Percentiles rank a stretch among this genome's conserved stretches.
Evolutionary conservation across 78 protist genomes (phyloP).

Genomic region (Polysphondylium violaceum): DNA sequence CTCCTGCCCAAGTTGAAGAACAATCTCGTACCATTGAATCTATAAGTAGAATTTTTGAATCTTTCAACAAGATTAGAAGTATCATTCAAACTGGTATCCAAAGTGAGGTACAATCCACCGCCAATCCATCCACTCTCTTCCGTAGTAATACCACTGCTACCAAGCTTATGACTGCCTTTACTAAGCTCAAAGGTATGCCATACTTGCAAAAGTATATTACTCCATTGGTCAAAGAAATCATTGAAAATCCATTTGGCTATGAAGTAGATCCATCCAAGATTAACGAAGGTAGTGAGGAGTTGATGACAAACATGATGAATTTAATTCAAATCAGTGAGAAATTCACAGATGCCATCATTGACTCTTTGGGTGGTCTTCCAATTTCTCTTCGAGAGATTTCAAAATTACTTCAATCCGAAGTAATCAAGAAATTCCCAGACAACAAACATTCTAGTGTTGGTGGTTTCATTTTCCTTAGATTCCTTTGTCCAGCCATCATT

Average conservation of each 20-base stretch:
- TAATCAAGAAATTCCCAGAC: constrained; percentile 74
- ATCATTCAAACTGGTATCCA: constrained; percentile 71
- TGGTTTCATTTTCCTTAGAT: constrained; percentile 88
- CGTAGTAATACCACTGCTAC: constrained; percentile 77
- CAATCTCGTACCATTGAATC: constrained; percentile 44
- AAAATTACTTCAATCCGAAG: constrained; percentile 49
- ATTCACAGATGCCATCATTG: constrained; percentile 55
- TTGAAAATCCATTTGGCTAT: constrained; percentile 26
- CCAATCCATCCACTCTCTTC: constrained; percentile 70
- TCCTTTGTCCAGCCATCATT: constrained; percentile 90
- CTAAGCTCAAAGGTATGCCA: constrained; percentile 73
- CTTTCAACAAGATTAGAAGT: constrained; percentile 40
- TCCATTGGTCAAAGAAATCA: constrained; percentile 64
- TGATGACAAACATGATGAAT: constrained; percentile 64
- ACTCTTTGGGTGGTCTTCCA: constrained; percentile 30
- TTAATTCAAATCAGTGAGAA: constrained; percentile 46
- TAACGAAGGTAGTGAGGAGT: constrained; percentile 46
- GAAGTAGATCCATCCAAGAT: constrained; percentile 73
- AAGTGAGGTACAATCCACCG: constrained; percentile 45
- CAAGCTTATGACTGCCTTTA: constrained; percentile 72
- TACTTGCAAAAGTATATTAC: constrained; percentile 51
- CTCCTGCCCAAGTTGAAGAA: constrained; percentile 36
- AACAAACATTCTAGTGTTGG: constrained; percentile 57
- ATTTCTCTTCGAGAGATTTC: constrained; percentile 42
- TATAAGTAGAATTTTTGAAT: constrained; percentile 48